Conservation (phyloP, 257 asterid species). For the Forsythia suspensa region DNA sequence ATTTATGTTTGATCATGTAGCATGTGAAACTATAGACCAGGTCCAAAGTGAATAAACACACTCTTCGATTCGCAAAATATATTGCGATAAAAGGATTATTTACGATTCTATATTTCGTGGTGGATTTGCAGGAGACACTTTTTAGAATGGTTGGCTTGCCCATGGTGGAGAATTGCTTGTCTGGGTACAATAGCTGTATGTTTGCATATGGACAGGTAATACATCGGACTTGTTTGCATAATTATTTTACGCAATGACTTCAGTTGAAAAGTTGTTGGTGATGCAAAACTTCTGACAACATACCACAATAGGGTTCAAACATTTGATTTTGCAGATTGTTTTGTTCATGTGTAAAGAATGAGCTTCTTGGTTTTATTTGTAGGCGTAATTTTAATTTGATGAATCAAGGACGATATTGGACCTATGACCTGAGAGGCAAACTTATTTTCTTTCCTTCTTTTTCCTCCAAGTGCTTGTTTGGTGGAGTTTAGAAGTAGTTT, state of each 20-base stretch:
- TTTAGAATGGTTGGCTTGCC: constrained; percentile 95
- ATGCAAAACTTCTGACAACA: background rate
- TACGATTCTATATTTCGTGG: constrained; percentile 3
- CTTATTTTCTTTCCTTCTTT: background rate
- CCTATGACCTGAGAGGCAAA: background rate
- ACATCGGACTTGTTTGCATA: background rate
- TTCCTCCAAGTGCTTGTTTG: background rate
- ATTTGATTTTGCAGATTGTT: background rate
- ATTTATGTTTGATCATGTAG: constrained; percentile 92
- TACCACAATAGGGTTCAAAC: background rate
- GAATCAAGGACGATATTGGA: background rate
- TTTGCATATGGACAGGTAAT: constrained; percentile 99
- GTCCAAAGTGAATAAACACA: constrained; percentile 32
- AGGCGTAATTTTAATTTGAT: background rate
- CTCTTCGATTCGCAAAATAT: constrained; percentile 11
- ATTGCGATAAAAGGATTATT: constrained; percentile 13
- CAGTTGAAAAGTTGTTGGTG: background rate
- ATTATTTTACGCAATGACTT: background rate
- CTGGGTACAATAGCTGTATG: constrained; percentile 97
- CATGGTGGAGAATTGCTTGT: constrained; percentile 96
- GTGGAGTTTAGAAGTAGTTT: no score
- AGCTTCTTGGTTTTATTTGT: constrained; percentile 5
- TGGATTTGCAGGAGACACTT: constrained; percentile 76
- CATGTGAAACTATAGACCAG: constrained; percentile 89
- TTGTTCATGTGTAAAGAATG: background rate